phyloP scores from a whole-genome alignment of 768 basidiomycete genomes.

The Lactifluus subvellereus region DNA sequence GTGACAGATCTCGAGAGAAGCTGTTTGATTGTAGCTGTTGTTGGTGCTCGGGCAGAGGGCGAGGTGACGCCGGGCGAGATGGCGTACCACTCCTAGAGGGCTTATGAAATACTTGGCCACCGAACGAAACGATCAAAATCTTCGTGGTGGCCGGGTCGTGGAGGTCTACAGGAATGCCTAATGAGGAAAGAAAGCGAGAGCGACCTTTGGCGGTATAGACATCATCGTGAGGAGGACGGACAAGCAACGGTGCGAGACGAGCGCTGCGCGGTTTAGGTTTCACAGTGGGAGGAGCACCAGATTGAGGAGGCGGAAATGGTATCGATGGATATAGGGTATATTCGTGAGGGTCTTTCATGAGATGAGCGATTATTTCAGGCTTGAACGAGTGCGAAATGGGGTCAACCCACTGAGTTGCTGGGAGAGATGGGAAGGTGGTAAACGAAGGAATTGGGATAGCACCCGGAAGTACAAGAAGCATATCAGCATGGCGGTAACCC shows the following conservation, averaged over 20 bases:
- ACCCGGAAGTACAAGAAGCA: constrained; percentile 66
- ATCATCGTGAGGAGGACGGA: constrained; percentile 47
- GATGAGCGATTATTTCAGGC: constrained; percentile 39
- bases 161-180: constrained; percentile 51
- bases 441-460: constrained; percentile 76
- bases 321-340: constrained; percentile 39
- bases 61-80: constrained; percentile 19
- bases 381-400: constrained; percentile 40
- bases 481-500: constrained; percentile 67
- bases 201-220: constrained; percentile 53
- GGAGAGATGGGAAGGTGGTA: constrained; percentile 44
- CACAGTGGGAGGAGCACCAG: neutral
- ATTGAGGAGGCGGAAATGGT: constrained; percentile 31
- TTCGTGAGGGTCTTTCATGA: constrained; percentile 33
- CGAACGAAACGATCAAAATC: constrained; percentile 74
- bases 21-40: neutral
- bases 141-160: constrained; percentile 46
- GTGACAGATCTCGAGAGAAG: constrained; percentile 9
- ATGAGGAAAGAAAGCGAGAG: constrained; percentile 44
- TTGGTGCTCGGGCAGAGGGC: neutral
- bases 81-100: constrained; percentile 38
- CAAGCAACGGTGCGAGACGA: constrained; percentile 59
- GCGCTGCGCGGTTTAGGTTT: constrained; percentile 37
- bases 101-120: constrained; percentile 65
- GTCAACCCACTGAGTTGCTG: constrained; percentile 61